Base-by-base conservation (phyloP, 768 basidiomycete species). In the Naematelia encephala region DNA sequence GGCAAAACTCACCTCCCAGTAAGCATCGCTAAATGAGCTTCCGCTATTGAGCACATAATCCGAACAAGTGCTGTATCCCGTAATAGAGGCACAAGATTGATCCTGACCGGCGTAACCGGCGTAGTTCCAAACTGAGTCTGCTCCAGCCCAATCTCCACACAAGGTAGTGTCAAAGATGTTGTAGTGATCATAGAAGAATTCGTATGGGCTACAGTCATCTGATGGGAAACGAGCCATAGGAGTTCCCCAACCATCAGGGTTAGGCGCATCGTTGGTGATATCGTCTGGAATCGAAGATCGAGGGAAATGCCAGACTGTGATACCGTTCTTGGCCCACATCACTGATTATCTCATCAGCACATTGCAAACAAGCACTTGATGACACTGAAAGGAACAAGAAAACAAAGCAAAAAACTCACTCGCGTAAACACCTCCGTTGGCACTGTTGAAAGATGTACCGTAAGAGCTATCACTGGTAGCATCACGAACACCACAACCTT, bases 71-170 rank as follows among this genome's bases (percentile, higher is more conserved):
- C 87, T 79, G 75, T 85, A 86, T 42, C 90, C 91, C 13, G 92
- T 97, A 65, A 83, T 82, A 66, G 85, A 80, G 14, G 89, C 89
- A 69, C 92, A 97, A 75, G 88, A 91, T 74, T 87, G 83, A 16
- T 84, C 84, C 79, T 93, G 91, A 52, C 91, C 91, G 16, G 77
- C 76, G 55, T 88, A 89, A 54, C 87, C 82, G 27, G 89, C 89
- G 51, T 86, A 61, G 50, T 77, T 79, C 92, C 92, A 97, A n/a
- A 84, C 87, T 47, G 79, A 79, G 49, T 73, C 72, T 23, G 73
- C 73, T 23, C 86, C 84, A 11, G 91, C 91, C 92, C 91, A 97
- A 65, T 93, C 89, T 59, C 91, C 91, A 67, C 89, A 79, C 58
- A 60, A 57, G 44, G 64, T 62, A 50, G 57, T 64, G 50, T 55